Base-by-base conservation (phyloP, 805 yeast genomes). In the Kodamaea neixiangensis region DNA sequence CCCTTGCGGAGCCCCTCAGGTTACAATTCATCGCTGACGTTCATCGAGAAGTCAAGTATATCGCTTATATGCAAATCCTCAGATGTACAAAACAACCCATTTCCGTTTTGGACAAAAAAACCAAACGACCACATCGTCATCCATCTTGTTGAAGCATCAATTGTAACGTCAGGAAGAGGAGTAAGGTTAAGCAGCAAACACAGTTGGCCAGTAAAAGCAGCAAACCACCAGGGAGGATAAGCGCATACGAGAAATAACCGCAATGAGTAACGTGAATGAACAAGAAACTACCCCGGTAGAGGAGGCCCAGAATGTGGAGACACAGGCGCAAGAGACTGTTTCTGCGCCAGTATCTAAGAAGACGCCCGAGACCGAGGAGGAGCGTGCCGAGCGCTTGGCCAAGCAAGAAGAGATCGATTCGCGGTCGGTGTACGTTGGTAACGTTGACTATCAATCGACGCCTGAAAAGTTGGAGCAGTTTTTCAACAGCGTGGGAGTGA, bases 391-490 rank as follows among this genome's bases (percentile, higher is more conserved):
- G 53, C 59, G 70, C 58, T 56, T 69, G 56, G 64, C 57, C 46
- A 64, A 63, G 54, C 83, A 78, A 56, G 68, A 65, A 41, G 82
- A 77, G 55, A 61, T 72, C 14, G 86, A 82, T 57, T 62, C 76
- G 3, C 72, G 85, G 14, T 81, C 86, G 1, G 64, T 82, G 5
- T 81, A 77, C 55, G 78, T 82, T 5, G 81, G 81, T 7, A 80
- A 80, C 55, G 76, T 82, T 13, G 76, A 75, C 49, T 72, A 68
- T 54, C 69, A 71, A 31, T 61, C 80, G 1, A 75, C 83, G 0
- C 84, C 86, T 0, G 79, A 73, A 46, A 75, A 72, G 46, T 61
- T 82, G 51, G 85, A 82, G 53, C 64, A 65, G 19, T 71, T 73
- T 47, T 82, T 81, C 63, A 65, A 65, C 34, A 55, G 51, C 1